These are phyloP conservation scores for Xylogone sp. DNA, from an alignment of 2,329 filamentous ascomycete genomes.

Conservation along the genomic window DNA sequence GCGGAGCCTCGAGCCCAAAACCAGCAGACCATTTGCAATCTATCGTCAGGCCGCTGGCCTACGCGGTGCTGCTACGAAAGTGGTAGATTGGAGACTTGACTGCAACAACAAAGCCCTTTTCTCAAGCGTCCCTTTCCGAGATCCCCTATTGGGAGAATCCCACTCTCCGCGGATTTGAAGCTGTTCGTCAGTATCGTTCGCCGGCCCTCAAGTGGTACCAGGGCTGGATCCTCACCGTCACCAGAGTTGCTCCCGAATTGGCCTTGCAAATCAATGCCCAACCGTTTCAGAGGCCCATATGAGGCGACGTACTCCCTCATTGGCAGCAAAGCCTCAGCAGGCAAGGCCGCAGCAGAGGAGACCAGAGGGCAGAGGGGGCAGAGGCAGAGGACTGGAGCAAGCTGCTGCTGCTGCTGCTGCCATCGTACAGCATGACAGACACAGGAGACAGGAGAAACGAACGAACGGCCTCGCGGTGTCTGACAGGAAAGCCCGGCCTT, in stretches of 20 bases:
- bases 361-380: no score
- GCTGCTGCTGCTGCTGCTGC: no score
- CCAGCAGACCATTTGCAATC: not conserved
- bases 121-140: not conserved
- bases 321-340: no score
- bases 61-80: no score
- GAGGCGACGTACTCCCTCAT: not conserved
- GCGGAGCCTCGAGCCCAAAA: not conserved
- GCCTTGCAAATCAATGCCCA: not conserved
- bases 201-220: not conserved
- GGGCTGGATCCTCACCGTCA: not conserved
- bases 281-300: not conserved
- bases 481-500: no score
- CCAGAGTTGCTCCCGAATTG: not conserved
- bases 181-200: not conserved
- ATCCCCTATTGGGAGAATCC: not conserved
- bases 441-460: no score
- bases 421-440: no score
- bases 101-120: not conserved
- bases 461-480: no score
- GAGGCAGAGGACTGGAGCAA: no score
- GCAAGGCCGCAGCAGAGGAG: no score
- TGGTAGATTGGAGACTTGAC: not conserved
- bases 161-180: not conserved
- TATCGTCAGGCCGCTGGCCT: not conserved